These are phyloP conservation scores for Fragaria nilgerrensis DNA, from an alignment of 306 rosid genomes.

Conservation along the genomic window DNA sequence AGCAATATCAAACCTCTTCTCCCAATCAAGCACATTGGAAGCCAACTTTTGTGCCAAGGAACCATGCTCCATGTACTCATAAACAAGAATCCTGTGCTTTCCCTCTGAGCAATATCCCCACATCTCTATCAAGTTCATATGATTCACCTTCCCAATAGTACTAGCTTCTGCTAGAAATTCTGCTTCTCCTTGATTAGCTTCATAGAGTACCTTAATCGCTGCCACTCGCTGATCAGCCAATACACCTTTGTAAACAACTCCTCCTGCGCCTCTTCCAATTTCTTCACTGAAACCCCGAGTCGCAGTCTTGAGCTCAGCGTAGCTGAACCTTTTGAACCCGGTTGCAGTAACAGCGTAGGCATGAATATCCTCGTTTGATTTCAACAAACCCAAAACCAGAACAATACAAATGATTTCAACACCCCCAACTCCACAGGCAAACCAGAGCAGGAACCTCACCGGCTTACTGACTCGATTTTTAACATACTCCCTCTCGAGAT, in stretches of 20 bases:
- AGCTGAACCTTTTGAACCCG: constrained; percentile 50
- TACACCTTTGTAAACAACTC: constrained; percentile 47
- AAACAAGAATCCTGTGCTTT: constrained; percentile 56
- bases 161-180: constrained; percentile 62
- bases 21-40: constrained; percentile 40
- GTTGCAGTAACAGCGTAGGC: constrained; percentile 35
- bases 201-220: constrained; percentile 41
- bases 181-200: constrained; percentile 47
- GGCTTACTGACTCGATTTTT: constrained; percentile 8
- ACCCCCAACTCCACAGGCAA: constrained; percentile 41
- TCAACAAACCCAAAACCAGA: constrained; percentile 29
- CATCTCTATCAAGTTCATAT: constrained; percentile 56
- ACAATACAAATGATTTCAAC: constrained; percentile 39
- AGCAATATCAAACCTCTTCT: constrained; percentile 47
- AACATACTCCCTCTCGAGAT: constrained; percentile 21
- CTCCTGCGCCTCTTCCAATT: constrained; percentile 57
- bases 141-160: constrained; percentile 55
- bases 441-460: constrained; percentile 43
- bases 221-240: constrained; percentile 39
- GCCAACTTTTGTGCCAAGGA: constrained; percentile 38
- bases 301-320: constrained; percentile 45
- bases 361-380: constrained; percentile 6
- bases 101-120: constrained; percentile 61
- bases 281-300: constrained; percentile 47
- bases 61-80: constrained; percentile 51